These are phyloP conservation scores for Penicillium occitanis DNA, from an alignment of 2,329 filamentous ascomycete genomes.

Conservation along the genomic window DNA sequence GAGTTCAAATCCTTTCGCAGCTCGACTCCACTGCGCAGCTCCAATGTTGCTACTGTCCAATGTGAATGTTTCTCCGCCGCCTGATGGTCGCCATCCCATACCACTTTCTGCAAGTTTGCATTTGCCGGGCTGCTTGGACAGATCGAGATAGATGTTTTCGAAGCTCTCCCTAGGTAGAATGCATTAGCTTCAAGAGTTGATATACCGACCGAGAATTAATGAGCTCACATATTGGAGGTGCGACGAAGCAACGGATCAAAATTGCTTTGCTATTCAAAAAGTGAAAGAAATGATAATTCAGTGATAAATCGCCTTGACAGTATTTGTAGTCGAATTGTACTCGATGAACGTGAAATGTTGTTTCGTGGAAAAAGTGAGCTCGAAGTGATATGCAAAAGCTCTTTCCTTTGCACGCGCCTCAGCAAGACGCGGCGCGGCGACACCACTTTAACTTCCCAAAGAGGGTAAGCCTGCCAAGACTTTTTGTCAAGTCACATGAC, in stretches of 20 bases:
- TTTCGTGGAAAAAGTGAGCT: neutral
- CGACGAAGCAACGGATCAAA: constrained; percentile 19
- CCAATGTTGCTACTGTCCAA: constrained; percentile 83
- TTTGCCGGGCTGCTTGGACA: constrained; percentile 88
- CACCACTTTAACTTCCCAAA: constrained; percentile 17
- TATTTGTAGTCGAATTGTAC: neutral
- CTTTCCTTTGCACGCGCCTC: constrained; percentile 11
- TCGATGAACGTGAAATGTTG: neutral
- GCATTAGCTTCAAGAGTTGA: constrained; percentile 1
- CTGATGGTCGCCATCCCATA: constrained; percentile 89
- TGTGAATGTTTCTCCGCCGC: constrained; percentile 88
- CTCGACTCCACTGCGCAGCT: constrained; percentile 90
- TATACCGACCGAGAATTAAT: constrained; percentile 1
- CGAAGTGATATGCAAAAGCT: constrained; percentile 10
- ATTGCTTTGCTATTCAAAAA: neutral
- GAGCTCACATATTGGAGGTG: constrained; percentile 38
- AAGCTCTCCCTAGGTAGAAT: constrained; percentile 72
- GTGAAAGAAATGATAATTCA: too few relatives aligned
- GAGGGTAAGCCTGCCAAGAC: constrained; percentile 11
- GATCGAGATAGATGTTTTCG: constrained; percentile 93
- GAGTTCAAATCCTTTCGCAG: constrained; percentile 87
- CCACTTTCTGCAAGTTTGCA: constrained; percentile 94
- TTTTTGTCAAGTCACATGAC: neutral
- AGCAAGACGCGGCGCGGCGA: constrained; percentile 16
- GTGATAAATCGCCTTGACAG: neutral